Base-by-base conservation (phyloP, 495 filamentous ascomycete species). In the Talaromyces proteolyticus region DNA sequence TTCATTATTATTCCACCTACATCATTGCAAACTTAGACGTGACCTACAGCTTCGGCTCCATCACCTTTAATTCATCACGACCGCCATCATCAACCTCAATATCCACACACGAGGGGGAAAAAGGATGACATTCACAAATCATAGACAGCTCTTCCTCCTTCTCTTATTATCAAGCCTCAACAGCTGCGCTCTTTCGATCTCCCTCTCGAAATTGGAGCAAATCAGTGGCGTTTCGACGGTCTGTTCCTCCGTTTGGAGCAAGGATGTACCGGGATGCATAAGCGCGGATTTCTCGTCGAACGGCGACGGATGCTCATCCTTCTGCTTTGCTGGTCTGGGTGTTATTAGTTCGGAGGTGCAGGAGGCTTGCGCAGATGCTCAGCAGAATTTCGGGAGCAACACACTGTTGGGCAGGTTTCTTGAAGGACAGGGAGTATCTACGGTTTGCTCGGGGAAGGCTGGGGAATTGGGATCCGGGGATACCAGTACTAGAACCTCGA, bases 191-290 rank as follows among this genome's bases (percentile, higher is more conserved):
- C 8, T 16, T 6, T 44, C 49, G 17, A 43, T 51, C 39, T 42
- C 36, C 4, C 25, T 51, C 21, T 51, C 49, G n/a, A 38, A 51
- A 23, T 51, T 43, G 25, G 34, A 51, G 23, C 16, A 51, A 34
- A 51, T 51, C 18, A 36, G 22, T 19, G 29, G 29, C 18, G 29
- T 51, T 21, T 43, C 49, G 2, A n/a, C 19, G 8, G 17, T 40
- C 17, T 51, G 49, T 23, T 25, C 26, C n/a, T 20, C 21, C 21
- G 39, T 51, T 4, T 51, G 49, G 49, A 25, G 44, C 20, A 18
- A 34, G 19, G 16, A 43, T 12, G 44, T 51, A 22, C 49, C 49
- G 22, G 49, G 39, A 10, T 51, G 49, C 49, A 44, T n/a, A 7
- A 26, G 29, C 16, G 17, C 3, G 3, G 49, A 51, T 44, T 51